Evolutionary conservation across 2,329 filamentous ascomycete genomes (phyloP).

Genomic region (Colletotrichum sp.): DNA sequence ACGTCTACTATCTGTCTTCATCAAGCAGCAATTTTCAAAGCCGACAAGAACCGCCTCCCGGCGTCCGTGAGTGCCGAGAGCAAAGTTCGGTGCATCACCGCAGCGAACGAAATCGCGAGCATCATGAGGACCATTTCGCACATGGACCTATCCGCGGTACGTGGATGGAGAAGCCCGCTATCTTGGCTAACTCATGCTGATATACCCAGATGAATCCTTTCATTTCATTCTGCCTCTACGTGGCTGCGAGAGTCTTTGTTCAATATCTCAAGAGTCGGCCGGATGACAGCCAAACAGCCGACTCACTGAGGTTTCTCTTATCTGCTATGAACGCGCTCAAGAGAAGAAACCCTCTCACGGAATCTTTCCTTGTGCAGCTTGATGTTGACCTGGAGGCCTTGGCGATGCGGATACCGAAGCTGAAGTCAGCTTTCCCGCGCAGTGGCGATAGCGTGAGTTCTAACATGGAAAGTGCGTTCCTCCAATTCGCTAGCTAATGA

Average conservation of each 20-base stretch:
- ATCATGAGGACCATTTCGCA: slow-evolving; percentile 97
- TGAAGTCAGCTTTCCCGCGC: slow-evolving; percentile 60
- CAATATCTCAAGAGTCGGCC: slow-evolving; percentile 96
- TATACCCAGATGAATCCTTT: slow-evolving; percentile 85
- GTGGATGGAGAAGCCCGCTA: slow-evolving; percentile 33
- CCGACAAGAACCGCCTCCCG: slow-evolving; percentile 84
- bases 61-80: slow-evolving; percentile 83
- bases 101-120: slow-evolving; percentile 90
- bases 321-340: slow-evolving; percentile 91
- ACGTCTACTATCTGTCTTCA: slow-evolving; percentile 97
- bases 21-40: slow-evolving; percentile 97
- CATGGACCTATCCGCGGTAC: slow-evolving; percentile 80
- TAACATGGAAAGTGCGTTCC: not conserved
- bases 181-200: slow-evolving; percentile 23
- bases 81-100: slow-evolving; percentile 90
- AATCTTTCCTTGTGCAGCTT: slow-evolving; percentile 92
- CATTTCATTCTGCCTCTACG: slow-evolving; percentile 93
- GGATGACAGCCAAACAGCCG: slow-evolving; percentile 77
- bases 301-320: slow-evolving; percentile 88
- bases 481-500: slow-evolving; percentile 23
- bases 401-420: slow-evolving; percentile 63
- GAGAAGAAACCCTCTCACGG: slow-evolving; percentile 85
- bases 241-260: slow-evolving; percentile 93
- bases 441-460: slow-evolving; percentile 55
- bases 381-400: slow-evolving; percentile 88